phyloP scores from a whole-genome alignment of 2,329 filamentous ascomycete species.

The Daldinia sp. region DNA sequence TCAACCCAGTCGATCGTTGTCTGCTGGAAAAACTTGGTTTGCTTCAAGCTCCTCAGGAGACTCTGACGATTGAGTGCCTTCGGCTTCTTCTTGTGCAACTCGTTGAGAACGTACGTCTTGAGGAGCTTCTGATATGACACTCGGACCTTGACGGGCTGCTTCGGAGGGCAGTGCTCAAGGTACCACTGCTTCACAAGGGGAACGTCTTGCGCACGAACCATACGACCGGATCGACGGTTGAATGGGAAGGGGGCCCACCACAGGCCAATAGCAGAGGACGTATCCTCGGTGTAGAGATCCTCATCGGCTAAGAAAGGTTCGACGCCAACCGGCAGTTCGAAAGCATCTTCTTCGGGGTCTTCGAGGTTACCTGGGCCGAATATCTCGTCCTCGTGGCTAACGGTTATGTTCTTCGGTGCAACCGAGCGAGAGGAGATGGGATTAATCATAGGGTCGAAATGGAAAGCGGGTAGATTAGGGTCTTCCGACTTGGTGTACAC shows the following conservation, averaged over 20 bases:
- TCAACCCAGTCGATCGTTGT: slow-evolving; percentile 99
- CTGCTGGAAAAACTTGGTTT: slow-evolving; percentile 99
- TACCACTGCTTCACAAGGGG: slow-evolving; percentile 99
- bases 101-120: slow-evolving; percentile 95
- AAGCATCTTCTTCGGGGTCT: slow-evolving; percentile 80
- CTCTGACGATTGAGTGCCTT: slow-evolving; percentile 97
- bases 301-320: slow-evolving; percentile 92
- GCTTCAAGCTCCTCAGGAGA: slow-evolving; percentile 85
- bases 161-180: slow-evolving; percentile 87
- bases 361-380: slow-evolving; percentile 83
- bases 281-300: slow-evolving; percentile 87
- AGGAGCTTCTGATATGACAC: slow-evolving; percentile 98
- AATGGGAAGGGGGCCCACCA: slow-evolving; percentile 99
- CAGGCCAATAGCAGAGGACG: slow-evolving; percentile 86
- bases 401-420: slow-evolving; percentile 89
- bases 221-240: slow-evolving; percentile 89
- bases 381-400: slow-evolving; percentile 92
- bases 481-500: slow-evolving; percentile 92
- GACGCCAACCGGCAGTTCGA: slow-evolving; percentile 79
- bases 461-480: slow-evolving; percentile 89
- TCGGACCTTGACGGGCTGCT: slow-evolving; percentile 92
- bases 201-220: slow-evolving; percentile 97
- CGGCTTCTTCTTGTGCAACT: slow-evolving; percentile 93
- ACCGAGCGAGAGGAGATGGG: slow-evolving; percentile 96
- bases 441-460: slow-evolving; percentile 97